Conservation (phyloP, 768 basidiomycete species). For the Auricularia sp. region DNA sequence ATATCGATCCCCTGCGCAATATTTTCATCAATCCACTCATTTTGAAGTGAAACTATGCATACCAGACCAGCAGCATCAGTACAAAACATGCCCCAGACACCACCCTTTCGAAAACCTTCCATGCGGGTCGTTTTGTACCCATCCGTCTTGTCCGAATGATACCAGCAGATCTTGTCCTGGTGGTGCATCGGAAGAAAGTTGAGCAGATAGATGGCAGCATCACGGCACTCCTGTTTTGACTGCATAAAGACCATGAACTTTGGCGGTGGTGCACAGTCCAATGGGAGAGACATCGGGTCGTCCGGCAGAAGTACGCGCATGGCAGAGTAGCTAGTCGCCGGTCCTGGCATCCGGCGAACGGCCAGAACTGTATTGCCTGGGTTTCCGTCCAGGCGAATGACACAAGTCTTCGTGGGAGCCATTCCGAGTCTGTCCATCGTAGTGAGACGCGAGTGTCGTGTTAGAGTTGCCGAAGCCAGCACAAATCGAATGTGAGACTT, state of each 20-base stretch:
- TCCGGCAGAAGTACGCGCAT: conserved; percentile 17
- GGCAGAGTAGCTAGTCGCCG: conserved; percentile 11
- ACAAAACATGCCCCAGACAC: conserved; percentile 19
- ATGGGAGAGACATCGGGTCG: not conserved
- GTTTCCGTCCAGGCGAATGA: conserved; percentile 22
- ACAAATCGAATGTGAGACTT: conserved; percentile 19
- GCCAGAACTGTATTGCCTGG: conserved; percentile 23
- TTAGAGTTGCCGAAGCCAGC: conserved; percentile 28
- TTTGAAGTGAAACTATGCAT: conserved; percentile 8
- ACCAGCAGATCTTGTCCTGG: conserved; percentile 16
- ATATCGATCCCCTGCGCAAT: conserved; percentile 27
- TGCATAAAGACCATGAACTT: conserved; percentile 24
- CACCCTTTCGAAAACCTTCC: conserved; percentile 9
- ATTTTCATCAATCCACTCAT: not conserved
- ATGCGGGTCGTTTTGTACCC: conserved; percentile 8
- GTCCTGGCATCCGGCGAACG: conserved; percentile 16
- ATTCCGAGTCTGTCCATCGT: conserved; percentile 17
- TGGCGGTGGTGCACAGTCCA: conserved; percentile 5
- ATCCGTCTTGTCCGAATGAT: conserved; percentile 20
- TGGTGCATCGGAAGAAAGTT: not conserved
- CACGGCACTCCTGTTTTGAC: conserved; percentile 13
- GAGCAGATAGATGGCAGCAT: conserved; percentile 11
- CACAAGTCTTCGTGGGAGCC: conserved; percentile 6
- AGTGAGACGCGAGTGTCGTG: conserved; percentile 15
- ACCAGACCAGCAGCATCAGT: conserved; percentile 31